phyloP scores from a whole-genome alignment of 2,329 filamentous ascomycete genomes.

The Fusarium liriodendri region DNA sequence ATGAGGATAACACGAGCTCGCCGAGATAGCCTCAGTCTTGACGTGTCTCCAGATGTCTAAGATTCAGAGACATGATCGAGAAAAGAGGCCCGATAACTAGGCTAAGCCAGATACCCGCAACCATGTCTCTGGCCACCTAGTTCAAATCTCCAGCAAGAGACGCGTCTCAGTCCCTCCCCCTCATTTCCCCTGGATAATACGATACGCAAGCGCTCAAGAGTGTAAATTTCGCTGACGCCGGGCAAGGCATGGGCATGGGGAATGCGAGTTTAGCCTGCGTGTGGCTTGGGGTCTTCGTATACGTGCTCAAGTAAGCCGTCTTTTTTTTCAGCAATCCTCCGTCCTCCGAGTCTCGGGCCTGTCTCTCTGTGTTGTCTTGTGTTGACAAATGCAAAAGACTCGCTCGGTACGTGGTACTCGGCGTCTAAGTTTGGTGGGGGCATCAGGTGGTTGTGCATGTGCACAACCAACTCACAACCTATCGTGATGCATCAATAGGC shows the following conservation, averaged over 20 bases:
- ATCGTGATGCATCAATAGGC: neutral
- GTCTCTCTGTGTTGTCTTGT: neutral
- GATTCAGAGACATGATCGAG: conserved; percentile 19
- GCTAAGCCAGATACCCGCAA: conserved; percentile 21
- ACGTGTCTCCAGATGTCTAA: neutral
- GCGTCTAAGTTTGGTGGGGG: conserved; percentile 1
- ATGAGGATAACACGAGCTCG: neutral
- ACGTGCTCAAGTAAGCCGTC: neutral
- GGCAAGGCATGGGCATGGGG: neutral
- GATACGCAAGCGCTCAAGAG: conserved; percentile 2
- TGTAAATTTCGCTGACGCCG: neutral
- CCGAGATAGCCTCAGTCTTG: neutral
- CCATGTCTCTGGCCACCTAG: conserved; percentile 23
- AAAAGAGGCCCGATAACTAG: conserved; percentile 11
- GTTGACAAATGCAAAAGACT: neutral
- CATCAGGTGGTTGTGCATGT: neutral
- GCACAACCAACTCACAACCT: neutral
- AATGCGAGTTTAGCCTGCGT: conserved; percentile 14
- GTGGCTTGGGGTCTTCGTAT: conserved; percentile 1
- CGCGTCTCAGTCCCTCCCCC: conserved; percentile 23
- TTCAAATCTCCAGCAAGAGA: neutral
- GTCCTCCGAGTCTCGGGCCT: neutral
- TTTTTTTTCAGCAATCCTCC: neutral
- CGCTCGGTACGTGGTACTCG: neutral
- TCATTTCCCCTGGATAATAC: conserved; percentile 12